Conservation (phyloP, 148 eudicot species). For the Silene conica region DNA sequence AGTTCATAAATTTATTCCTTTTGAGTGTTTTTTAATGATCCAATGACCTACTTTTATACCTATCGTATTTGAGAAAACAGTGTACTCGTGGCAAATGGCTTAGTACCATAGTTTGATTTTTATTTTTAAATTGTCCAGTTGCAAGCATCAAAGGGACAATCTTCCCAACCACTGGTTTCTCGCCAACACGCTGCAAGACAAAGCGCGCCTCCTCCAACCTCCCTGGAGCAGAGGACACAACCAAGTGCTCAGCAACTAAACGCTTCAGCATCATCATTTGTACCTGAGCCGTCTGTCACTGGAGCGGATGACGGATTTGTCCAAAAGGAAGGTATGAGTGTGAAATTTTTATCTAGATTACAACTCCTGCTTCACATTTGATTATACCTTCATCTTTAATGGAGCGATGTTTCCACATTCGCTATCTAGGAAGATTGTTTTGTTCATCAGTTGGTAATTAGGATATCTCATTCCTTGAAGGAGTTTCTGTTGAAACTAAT, state of each 20-base stretch:
- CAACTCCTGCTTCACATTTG: not conserved
- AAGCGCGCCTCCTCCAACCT: slow-evolving; percentile 40
- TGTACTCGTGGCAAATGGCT: not conserved
- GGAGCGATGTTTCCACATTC: not conserved
- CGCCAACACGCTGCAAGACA: slow-evolving; percentile 37
- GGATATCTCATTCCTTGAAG: not conserved
- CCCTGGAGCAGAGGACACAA: slow-evolving; percentile 38
- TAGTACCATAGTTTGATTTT: slow-evolving; percentile 1
- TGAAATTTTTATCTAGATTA: slow-evolving; percentile 15
- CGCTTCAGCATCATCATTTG: slow-evolving; percentile 36
- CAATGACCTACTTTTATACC: not conserved
- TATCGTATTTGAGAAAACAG: not conserved
- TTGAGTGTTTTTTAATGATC: not conserved
- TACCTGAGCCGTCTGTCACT: slow-evolving; percentile 35
- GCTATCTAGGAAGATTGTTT: not conserved
- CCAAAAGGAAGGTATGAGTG: slow-evolving; percentile 29
- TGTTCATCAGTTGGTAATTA: not conserved
- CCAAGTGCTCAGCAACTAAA: slow-evolving; percentile 40
- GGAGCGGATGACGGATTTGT: slow-evolving; percentile 40
- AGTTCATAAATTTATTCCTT: not conserved
- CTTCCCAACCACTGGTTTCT: slow-evolving; percentile 34
- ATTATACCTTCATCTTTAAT: not conserved
- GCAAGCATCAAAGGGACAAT: slow-evolving; percentile 62
- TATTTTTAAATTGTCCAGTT: slow-evolving; percentile 37
- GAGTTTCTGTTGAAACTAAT: not conserved